Base-by-base conservation (phyloP, 2,329 filamentous ascomycete species). In the Penicillium sp. region DNA sequence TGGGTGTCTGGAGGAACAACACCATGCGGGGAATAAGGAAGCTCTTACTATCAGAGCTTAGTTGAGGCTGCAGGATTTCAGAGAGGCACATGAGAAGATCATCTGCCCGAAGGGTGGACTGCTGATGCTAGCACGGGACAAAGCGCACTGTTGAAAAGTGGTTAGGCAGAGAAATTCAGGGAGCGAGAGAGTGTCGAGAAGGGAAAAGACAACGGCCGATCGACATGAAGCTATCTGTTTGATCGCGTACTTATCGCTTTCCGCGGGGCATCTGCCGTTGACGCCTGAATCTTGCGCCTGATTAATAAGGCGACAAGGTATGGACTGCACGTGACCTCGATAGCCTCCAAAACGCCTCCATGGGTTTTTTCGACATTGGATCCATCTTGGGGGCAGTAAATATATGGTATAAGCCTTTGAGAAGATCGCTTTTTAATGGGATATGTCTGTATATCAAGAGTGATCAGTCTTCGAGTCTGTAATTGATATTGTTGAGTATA, bases 51-150 rank as follows among this genome's bases (percentile, higher is more conserved):
- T 45, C n/a, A 49, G 59, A 65, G 59, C 54, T 67, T 65, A 69
- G 56, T 63, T 58, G 64, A 74, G 72, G 73, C 71, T 70, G 70
- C 69, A 69, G 50, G 51, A 70, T 74, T 74, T 58, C 62, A 61
- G 67, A 65, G 30, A 53, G 68, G 65, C 30, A 62, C 47, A 58
- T 56, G 59, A 59, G 63, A 47, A 66, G 65, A 74, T 76, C 70
- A 72, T 71, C 42, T 59, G 62, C 45, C 42, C 3, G 19, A 15
- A n/a, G 17, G 42, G 40, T 58, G 47, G 22, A 60, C 62, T 66
- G 65, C 59, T 70, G 69, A 70, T 64, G 38, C 59, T 42, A 30
- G 42, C 64, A 65, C 60, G 60, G 59, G 60, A 30, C 42, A 44
- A 56, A 35, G 45, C 7, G 38, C 38, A 42, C 54, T 28, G 22